phyloP scores from a whole-genome alignment of 768 basidiomycete species.

The Tubosaeta sp. region DNA sequence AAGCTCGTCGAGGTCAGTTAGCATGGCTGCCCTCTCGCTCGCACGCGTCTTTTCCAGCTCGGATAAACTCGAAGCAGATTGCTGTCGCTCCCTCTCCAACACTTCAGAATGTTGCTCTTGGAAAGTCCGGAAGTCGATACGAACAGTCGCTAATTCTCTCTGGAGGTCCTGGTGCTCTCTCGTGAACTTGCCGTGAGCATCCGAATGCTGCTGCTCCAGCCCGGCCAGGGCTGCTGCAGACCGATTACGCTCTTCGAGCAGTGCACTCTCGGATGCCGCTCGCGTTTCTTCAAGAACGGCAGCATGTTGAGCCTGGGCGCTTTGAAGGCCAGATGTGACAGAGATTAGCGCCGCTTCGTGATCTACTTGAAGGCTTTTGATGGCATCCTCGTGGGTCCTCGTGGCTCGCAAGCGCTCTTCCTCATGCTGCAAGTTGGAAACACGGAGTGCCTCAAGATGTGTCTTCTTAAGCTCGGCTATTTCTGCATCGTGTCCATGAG shows the following conservation, averaged over 20 bases:
- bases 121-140: conserved; percentile 34
- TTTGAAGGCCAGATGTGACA: conserved; percentile 37
- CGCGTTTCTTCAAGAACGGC: conserved; percentile 35
- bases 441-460: conserved; percentile 41
- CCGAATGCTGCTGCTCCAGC: conserved; percentile 44
- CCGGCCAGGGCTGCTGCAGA: conserved; percentile 45
- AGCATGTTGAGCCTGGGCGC: conserved; percentile 33
- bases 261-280: conserved; percentile 28
- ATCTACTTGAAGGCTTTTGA: conserved; percentile 39
- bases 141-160: conserved; percentile 59
- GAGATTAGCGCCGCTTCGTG: conserved; percentile 45
- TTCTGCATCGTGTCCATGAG: conserved; percentile 54
- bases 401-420: conserved; percentile 34
- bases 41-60: conserved; percentile 16
- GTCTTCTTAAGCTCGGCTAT: conserved; percentile 43
- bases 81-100: conserved; percentile 28
- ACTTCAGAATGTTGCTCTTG: conserved; percentile 14
- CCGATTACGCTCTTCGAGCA: conserved; percentile 46
- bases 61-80: conserved; percentile 17
- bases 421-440: conserved; percentile 29
- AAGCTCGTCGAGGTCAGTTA: conserved; percentile 46
- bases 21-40: conserved; percentile 30
- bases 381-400: conserved; percentile 41
- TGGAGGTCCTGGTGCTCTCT: conserved; percentile 34
- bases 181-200: conserved; percentile 41